Conservation (phyloP, 2,329 filamentous ascomycete species). For the Pyrenochaeta sp. region DNA sequence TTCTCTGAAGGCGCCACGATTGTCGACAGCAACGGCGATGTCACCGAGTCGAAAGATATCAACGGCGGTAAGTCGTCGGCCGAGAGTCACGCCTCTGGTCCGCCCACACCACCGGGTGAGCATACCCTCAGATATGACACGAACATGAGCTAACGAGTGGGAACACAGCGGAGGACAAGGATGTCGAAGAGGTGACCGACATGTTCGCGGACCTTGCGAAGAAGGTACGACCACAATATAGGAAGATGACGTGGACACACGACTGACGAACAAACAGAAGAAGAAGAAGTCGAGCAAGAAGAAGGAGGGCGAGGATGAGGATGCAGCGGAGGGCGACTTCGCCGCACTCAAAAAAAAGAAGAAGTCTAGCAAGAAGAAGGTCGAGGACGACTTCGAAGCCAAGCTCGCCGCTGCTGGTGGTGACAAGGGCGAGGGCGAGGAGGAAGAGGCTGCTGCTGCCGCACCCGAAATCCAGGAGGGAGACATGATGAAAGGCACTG, state of each 20-base stretch:
- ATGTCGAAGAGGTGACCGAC: slow-evolving; percentile 69
- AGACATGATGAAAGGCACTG: slow-evolving; percentile 86
- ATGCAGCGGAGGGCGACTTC: slow-evolving; percentile 65
- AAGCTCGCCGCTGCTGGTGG: slow-evolving; percentile 68
- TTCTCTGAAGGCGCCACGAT: slow-evolving; percentile 89
- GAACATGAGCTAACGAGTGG: slow-evolving; percentile 29
- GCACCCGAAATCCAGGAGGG: slow-evolving; percentile 67
- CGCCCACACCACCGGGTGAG: slow-evolving; percentile 28
- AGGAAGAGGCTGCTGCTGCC: slow-evolving; percentile 57
- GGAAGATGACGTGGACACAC: neutral
- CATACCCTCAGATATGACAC: slow-evolving; percentile 11
- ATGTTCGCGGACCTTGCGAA: slow-evolving; percentile 74
- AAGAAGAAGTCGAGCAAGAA: slow-evolving; percentile 69
- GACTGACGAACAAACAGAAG: slow-evolving; percentile 54
- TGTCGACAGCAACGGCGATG: slow-evolving; percentile 87
- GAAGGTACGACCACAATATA: slow-evolving; percentile 53
- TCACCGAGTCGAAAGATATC: slow-evolving; percentile 75
- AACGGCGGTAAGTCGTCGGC: slow-evolving; percentile 83
- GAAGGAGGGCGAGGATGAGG: slow-evolving; percentile 64
- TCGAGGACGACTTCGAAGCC: slow-evolving; percentile 72
- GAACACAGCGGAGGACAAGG: slow-evolving; percentile 59
- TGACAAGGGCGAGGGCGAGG: slow-evolving; percentile 63
- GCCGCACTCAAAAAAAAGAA: slow-evolving; percentile 85
- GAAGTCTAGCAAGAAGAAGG: slow-evolving; percentile 70
- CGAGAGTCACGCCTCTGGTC: slow-evolving; percentile 68